Base-by-base conservation (phyloP, 2,329 filamentous ascomycete genomes). In the Mariannaea elegans region DNA sequence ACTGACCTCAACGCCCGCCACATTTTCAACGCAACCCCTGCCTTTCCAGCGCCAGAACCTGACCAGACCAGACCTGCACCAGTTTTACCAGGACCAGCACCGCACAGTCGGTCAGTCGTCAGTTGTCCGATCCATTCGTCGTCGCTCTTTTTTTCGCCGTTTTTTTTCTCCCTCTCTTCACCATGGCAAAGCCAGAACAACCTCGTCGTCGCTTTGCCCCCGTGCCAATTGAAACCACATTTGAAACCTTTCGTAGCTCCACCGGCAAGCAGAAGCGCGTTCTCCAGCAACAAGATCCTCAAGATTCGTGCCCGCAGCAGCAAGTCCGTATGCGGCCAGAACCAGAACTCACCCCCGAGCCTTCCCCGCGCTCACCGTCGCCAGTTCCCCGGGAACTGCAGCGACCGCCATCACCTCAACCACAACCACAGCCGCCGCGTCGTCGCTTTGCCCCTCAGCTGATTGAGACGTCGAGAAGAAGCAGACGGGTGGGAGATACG, bases 381-480 rank as follows among this genome's bases (percentile, higher is more conserved):
- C 78, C 81, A 46, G 61, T 65, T 72, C 76, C 65, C 76, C 78
- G 34, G 76, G 80, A 63, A 76, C 78, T 56, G 73, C 80, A 39
- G 74, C 24, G 9, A 27, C 79, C 39, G 70, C 4, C 3, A 7
- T 24, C 44, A 4, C 14, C 13, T 18, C 44, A 23, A 7, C 24
- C 24, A 19, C 10, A 46, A 32, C 23, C 24, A 12, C 24, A 31
- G 73, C 80, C 39, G 74, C 79, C 41, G 71, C 78, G 67, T 24
- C 81, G 83, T 63, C 78, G 79, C 60, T 97, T 96, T 74, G 84
- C 89, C 27, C 93, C 93, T 12, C 90, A 94, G 70, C 81, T 97
- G 55, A 89, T 97, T 62, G 92, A 94, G 75, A 94, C 91, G 3
- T 90, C 90, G 4, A 87, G 88, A 68, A 84, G 93, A 52, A 87